These are phyloP conservation scores for Pseudogymnoascus sp. DNA, from an alignment of 2,329 filamentous ascomycete genomes.

Conservation along the genomic window DNA sequence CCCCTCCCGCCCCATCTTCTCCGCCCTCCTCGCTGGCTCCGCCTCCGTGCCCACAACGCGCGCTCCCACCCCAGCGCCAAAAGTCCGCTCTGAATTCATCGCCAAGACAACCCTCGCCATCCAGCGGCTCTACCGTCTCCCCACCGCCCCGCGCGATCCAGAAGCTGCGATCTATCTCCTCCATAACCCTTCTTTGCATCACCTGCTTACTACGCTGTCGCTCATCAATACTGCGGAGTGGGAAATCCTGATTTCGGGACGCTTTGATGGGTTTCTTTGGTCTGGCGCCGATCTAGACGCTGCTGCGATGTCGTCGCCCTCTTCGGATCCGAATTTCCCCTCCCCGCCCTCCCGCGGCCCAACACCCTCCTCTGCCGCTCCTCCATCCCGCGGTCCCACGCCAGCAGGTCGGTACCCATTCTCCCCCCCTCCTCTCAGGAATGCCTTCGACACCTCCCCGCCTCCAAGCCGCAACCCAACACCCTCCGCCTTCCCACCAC, in stretches of 20 bases:
- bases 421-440: slow-evolving; percentile 31
- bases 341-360: slow-evolving; percentile 42
- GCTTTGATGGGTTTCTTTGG: slow-evolving; percentile 93
- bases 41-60: slow-evolving; percentile 45
- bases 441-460: background rate
- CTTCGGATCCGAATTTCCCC: slow-evolving; percentile 14
- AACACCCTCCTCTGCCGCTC: slow-evolving; percentile 37
- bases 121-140: slow-evolving; percentile 75
- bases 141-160: slow-evolving; percentile 68
- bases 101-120: slow-evolving; percentile 69
- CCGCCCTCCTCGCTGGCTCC: slow-evolving; percentile 62
- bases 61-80: slow-evolving; percentile 62
- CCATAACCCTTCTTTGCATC: slow-evolving; percentile 73
- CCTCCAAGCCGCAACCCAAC: background rate
- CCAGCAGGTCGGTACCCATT: slow-evolving; percentile 33
- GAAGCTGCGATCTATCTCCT: slow-evolving; percentile 82
- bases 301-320: slow-evolving; percentile 25
- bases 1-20: slow-evolving; percentile 73
- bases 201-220: slow-evolving; percentile 77
- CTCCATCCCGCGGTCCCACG: slow-evolving; percentile 47
- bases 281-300: slow-evolving; percentile 69
- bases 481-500: slow-evolving; percentile 52
- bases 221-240: slow-evolving; percentile 90
- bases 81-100: slow-evolving; percentile 64
- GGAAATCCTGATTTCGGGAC: slow-evolving; percentile 89